A percentile compares a stretch with the other conserved stretches of the same genome.
phyloP scores from a whole-genome alignment of 2,329 filamentous ascomycete genomes.

The Colletotrichum theobromicola region DNA sequence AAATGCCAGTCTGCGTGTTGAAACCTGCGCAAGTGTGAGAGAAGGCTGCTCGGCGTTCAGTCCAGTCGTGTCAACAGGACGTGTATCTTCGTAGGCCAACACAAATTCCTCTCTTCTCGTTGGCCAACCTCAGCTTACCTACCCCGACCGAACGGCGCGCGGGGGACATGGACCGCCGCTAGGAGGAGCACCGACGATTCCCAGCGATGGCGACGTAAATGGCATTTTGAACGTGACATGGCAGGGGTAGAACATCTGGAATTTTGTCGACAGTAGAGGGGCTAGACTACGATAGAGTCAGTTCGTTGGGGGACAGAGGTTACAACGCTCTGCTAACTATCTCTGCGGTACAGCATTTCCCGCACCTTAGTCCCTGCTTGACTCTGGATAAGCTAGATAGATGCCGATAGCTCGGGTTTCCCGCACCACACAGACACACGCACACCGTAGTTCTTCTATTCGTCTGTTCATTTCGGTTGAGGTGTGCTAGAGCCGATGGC shows the following conservation, averaged over 20 bases:
- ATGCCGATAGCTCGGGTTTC: neutral
- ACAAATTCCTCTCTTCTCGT: neutral
- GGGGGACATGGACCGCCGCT: neutral
- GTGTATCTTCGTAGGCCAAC: neutral
- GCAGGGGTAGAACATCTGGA: neutral
- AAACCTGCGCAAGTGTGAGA: neutral
- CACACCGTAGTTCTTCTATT: neutral
- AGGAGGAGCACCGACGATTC: neutral
- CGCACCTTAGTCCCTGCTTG: neutral
- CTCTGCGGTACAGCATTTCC: neutral
- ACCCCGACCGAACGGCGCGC: neutral
- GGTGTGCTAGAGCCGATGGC: neutral
- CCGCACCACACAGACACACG: neutral
- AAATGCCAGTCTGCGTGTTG: neutral
- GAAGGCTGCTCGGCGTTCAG: neutral
- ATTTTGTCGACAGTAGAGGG: neutral
- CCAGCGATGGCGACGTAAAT: neutral
- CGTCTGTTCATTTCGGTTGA: too few species aligned
- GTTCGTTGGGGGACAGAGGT: neutral
- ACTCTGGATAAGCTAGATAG: neutral
- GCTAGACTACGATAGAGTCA: neutral
- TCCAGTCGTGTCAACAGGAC: neutral
- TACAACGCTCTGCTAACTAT: neutral
- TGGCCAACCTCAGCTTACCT: neutral
- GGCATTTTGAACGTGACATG: neutral